phyloP scores from a whole-genome alignment of 176 grass and related monocot genomes.

The Eremochloa ophiuroides region DNA sequence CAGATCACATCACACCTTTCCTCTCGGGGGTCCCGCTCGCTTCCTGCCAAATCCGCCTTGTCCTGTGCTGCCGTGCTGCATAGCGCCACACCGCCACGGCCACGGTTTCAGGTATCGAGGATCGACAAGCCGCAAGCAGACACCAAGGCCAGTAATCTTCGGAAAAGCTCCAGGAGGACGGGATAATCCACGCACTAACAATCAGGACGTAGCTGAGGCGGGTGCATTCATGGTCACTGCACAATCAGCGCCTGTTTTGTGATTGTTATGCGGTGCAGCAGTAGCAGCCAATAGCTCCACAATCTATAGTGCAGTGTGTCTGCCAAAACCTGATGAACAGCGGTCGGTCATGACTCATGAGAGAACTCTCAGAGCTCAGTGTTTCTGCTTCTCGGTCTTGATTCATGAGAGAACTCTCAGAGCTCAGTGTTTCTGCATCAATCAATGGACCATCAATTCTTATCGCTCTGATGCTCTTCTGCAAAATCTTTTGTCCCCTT shows the following conservation, averaged over 20 bases:
- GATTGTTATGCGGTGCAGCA: no score
- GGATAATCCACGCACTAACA: not conserved
- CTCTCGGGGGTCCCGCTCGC: not conserved
- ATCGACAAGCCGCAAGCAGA: slow-evolving; percentile 19
- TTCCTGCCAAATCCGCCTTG: slow-evolving; percentile 2
- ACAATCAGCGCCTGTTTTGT: no score
- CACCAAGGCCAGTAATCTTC: not conserved
- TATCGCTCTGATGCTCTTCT: not conserved
- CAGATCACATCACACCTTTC: not conserved
- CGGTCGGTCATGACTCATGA: no score
- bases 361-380: no score
- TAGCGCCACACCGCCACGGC: not conserved
- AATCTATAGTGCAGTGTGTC: no score
- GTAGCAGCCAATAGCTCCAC: no score
- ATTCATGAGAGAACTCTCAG: no score
- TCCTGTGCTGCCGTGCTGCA: not conserved
- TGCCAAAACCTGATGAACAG: no score
- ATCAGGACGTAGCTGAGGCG: not conserved
- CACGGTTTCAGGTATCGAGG: not conserved
- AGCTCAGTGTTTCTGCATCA: no score
- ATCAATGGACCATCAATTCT: no score
- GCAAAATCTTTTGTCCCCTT: not conserved
- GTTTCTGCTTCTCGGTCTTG: no score
- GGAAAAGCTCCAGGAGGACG: not conserved
- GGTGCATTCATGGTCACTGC: not conserved